Base-by-base conservation (phyloP, 805 yeast genomes). In the Yarrowia yakushimensis region DNA sequence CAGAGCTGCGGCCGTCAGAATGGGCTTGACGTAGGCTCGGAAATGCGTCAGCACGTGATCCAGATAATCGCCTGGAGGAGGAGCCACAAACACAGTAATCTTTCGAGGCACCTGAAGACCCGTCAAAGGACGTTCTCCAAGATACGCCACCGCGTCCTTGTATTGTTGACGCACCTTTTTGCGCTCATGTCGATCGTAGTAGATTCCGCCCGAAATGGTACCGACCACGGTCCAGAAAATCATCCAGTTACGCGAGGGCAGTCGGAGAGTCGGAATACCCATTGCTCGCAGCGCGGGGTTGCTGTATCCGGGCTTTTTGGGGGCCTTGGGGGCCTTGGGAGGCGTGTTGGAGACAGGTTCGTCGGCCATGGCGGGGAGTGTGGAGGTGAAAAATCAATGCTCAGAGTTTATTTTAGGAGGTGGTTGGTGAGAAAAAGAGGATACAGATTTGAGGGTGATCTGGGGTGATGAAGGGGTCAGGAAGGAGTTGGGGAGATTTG, bases 51-150 rank as follows among this genome's bases (percentile, higher is more conserved):
- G 70, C 11, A 93, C 84, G 63, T 85, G 86, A 42, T 86, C 94
- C 54, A 93, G 75, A 68, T 84, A 89, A 72, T 93, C 97, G 69
- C 89, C 88, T 20, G 99, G 98, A 9, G 98, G 97, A n/a, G 99
- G 99, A 0, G 97, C 96, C 63, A 92, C 81, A 72, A 86, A 92
- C 1, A 94, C 85, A 1, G 88, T 84, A 50, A 94, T 77, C 67
- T 86, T 88, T 64, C 99, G 80, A 1, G 97, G 90, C 20, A 81
- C 69, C 61, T 80, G 78, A 63, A 82, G 75, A 1, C 84, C 72
- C 1, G 43, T 54, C 43, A 85, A 68, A 17, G 82, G 81, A 27
- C 72, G 77, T 25, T 81, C 71, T 13, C 93, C 83, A 46, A 81
- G 72, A 15, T 73, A 74, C 46, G 82, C 75, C 2, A 90, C 96